Evolutionary conservation across 805 yeast species (phyloP).

Genomic region (Teunomyces kruisii): DNA sequence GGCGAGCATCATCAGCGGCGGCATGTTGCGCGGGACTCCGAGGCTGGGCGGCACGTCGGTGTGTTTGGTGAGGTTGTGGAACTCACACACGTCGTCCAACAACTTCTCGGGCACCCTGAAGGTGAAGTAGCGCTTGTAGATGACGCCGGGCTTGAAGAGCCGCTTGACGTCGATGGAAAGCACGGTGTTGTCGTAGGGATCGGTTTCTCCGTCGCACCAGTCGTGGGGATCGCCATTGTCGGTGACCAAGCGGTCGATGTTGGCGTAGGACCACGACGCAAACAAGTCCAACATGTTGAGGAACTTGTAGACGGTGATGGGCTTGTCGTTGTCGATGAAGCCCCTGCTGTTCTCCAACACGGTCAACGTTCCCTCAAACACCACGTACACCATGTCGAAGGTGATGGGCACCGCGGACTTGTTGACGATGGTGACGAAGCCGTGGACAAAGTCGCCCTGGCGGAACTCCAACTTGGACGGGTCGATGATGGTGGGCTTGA

Average conservation of each 20-base stretch:
- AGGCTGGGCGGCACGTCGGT: slow-evolving; percentile 37
- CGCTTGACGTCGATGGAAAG: slow-evolving; percentile 38
- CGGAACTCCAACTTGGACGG: slow-evolving; percentile 31
- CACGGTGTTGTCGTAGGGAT: slow-evolving; percentile 37
- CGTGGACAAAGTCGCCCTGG: slow-evolving; percentile 45
- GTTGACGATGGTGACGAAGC: slow-evolving; percentile 40
- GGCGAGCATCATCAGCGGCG: slow-evolving; percentile 24
- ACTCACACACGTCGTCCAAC: slow-evolving; percentile 40
- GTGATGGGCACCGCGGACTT: slow-evolving; percentile 30
- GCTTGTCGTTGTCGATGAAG: slow-evolving; percentile 21
- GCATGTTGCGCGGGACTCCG: slow-evolving; percentile 30
- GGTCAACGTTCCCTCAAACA: slow-evolving; percentile 38
- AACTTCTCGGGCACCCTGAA: slow-evolving; percentile 42
- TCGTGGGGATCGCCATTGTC: slow-evolving; percentile 29
- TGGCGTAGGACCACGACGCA: slow-evolving; percentile 46
- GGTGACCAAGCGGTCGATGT: slow-evolving; percentile 37
- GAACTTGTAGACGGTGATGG: slow-evolving; percentile 34
- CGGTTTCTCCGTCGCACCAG: slow-evolving; percentile 48
- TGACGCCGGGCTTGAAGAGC: slow-evolving; percentile 35
- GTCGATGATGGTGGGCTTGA: slow-evolving; percentile 32
- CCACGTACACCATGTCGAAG: slow-evolving; percentile 46
- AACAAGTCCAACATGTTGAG: slow-evolving; percentile 44
- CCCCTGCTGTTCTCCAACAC: slow-evolving; percentile 23
- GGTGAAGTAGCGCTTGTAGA: slow-evolving; percentile 42
- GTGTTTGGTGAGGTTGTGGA: slow-evolving; percentile 34